These are phyloP conservation scores for Cephaloascus albidus DNA, from an alignment of 805 yeast genomes.

Conservation along the genomic window DNA sequence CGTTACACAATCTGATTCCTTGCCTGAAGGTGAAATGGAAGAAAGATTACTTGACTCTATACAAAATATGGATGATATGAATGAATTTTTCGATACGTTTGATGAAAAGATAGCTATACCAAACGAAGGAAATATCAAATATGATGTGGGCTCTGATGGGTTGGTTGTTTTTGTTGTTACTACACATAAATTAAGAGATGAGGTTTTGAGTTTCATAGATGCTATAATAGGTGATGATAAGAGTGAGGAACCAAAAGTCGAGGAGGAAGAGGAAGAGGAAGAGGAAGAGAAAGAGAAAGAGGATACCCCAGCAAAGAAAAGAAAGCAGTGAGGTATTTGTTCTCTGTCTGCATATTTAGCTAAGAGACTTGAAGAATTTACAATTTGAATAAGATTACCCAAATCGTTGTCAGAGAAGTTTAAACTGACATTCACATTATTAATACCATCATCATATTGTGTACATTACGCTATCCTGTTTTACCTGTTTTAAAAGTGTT, in stretches of 20 bases:
- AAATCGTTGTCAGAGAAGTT: too few relatives aligned
- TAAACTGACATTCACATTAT: too few relatives aligned
- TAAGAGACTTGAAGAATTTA: too few relatives aligned
- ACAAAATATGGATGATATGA: conserved; percentile 36
- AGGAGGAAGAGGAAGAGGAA: conserved; percentile 3
- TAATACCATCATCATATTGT: too few relatives aligned
- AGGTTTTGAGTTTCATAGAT: conserved; percentile 34
- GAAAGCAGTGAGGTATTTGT: too few relatives aligned
- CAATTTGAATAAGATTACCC: too few relatives aligned
- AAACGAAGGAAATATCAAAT: conserved; percentile 44
- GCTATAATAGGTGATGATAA: conserved; percentile 10
- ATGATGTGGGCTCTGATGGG: conserved; percentile 56
- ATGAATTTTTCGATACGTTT: conserved; percentile 41
- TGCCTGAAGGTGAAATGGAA: conserved; percentile 32
- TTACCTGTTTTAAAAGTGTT: too few relatives aligned
- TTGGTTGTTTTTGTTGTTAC: conserved; percentile 47
- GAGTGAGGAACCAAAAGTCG: conserved; percentile 3
- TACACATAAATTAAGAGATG: conserved; percentile 21
- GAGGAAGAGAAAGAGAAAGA: conserved; percentile 1
- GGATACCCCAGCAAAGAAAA: neutral
- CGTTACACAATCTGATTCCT: conserved; percentile 24
- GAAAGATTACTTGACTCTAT: conserved; percentile 37
- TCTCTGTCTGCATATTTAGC: too few relatives aligned
- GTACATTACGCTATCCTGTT: too few relatives aligned
- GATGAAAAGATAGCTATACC: conserved; percentile 44